Evolutionary conservation across 2,329 filamentous ascomycete species (phyloP), one percentile per base, ranked within the genome.

Genomic region (Colletotrichum gloeosporioides): DNA sequence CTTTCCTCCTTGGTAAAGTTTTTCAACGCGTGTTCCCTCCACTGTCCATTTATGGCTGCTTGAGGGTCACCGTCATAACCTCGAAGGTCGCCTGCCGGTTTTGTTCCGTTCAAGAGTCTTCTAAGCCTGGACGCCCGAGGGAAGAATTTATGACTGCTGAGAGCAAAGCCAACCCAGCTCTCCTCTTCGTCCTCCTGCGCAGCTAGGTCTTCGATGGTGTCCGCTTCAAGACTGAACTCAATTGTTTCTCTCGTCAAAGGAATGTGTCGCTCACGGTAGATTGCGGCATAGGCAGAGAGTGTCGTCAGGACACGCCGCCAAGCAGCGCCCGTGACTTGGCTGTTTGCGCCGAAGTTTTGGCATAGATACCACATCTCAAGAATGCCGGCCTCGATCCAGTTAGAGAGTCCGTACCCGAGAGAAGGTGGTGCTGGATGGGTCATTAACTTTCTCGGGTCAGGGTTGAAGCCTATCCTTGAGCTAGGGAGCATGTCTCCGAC

Each of bases 401-500:
- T 18, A 9, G 13, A 59, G 25, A 59, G 18, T 9, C 55, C 55
- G 0, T 31, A 1, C 0, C 55, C 55, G 9, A 59, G 27, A 6
- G 55, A 59, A 9, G 8, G 9, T n/a, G 55, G 55, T 27, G 55
- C 55, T 31, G 55, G 55, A 29, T 59, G 27, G 18, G 55, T 31
- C 55, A 29, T n/a, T 0, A 7, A 16, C 15, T 0, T 18, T 9
- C 6, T 12, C 1, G 55, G 55, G 0, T 59, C 22, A 16, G 27
- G 25, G 7, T 10, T 27, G 1, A 59, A 59, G 15, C 25, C 55
- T 31, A 22, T 27, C 4, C 16, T 59, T 0, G 8, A 7, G 55
- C 27, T 59, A 6, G 13, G 55, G 8, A 59, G 55, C 55, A 29
- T 29, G 25, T 59, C 27, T 31, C 55, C 55, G 27, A 59, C 55